phyloP scores from a whole-genome alignment of 352 stramenopile species.

The Globisporangium paddicum region DNA sequence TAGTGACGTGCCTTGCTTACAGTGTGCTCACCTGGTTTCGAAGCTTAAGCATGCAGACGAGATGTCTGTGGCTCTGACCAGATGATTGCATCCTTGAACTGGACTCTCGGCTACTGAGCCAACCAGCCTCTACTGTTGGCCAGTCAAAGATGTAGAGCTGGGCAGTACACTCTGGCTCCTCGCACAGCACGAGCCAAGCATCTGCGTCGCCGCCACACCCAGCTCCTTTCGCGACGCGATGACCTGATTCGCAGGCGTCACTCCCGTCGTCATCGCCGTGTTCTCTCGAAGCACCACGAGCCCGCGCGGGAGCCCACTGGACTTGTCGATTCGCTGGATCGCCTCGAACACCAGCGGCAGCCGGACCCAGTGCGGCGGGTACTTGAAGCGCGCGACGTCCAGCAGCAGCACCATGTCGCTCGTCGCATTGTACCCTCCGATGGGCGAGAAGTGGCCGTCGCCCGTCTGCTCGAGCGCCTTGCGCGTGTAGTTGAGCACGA shows the following conservation, averaged over 20 bases:
- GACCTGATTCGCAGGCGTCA: conserved; percentile 2
- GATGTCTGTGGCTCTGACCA: too few species aligned
- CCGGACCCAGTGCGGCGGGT: conserved; percentile 87
- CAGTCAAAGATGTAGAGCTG: not conserved
- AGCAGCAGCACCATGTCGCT: conserved; percentile 94
- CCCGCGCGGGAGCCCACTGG: conserved; percentile 30
- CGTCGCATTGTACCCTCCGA: conserved; percentile 91
- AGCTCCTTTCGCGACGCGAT: not conserved
- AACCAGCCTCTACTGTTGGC: too few species aligned
- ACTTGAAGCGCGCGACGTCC: conserved; percentile 96
- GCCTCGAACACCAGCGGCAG: conserved; percentile 45
- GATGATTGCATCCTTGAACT: too few species aligned
- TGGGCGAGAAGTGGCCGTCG: conserved; percentile 95
- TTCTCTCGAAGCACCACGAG: conserved; percentile 10
- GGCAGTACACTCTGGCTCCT: not conserved
- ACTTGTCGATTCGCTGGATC: conserved; percentile 43
- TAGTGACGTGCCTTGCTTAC: too few species aligned
- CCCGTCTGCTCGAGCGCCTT: conserved; percentile 93
- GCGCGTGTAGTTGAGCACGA: conserved; percentile 92
- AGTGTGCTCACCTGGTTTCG: too few species aligned
- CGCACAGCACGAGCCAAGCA: not conserved
- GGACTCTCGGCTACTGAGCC: too few species aligned
- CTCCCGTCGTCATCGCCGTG: not conserved
- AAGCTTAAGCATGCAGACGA: too few species aligned
- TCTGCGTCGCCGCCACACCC: not conserved